Conservation (phyloP, 2,329 filamentous ascomycete species). For the Botryotinia convoluta region DNA sequence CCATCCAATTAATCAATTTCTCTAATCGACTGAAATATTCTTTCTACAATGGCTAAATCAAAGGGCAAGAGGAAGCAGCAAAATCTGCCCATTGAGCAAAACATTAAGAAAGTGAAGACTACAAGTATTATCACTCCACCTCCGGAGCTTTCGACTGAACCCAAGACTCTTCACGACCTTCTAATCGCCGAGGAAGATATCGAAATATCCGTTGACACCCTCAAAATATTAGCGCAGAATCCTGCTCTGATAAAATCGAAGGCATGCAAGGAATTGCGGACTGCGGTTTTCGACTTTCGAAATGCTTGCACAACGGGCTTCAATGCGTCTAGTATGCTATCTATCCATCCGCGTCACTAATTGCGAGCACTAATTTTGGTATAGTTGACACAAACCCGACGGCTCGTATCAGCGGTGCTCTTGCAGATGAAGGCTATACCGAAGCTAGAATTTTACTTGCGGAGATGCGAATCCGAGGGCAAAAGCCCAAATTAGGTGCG, state of each 20-base stretch:
- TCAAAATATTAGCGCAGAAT: slow-evolving; percentile 56
- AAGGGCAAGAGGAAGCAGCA: slow-evolving; percentile 50
- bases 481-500: slow-evolving; percentile 65
- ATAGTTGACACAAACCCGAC: slow-evolving; percentile 60
- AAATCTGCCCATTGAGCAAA: slow-evolving; percentile 38
- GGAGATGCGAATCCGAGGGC: slow-evolving; percentile 66
- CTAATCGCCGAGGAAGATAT: slow-evolving; percentile 66
- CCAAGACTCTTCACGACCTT: slow-evolving; percentile 52
- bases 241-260: slow-evolving; percentile 66
- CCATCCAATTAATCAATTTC: not conserved
- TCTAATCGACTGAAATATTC: not conserved
- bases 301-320: slow-evolving; percentile 66
- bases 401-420: slow-evolving; percentile 61
- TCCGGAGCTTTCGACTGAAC: slow-evolving; percentile 42
- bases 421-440: slow-evolving; percentile 62
- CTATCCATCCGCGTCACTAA: slow-evolving; percentile 23
- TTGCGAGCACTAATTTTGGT: slow-evolving; percentile 21
- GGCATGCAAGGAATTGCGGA: slow-evolving; percentile 62
- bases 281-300: slow-evolving; percentile 66
- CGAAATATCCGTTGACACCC: slow-evolving; percentile 64
- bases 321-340: slow-evolving; percentile 50
- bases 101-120: slow-evolving; percentile 44
- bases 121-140: slow-evolving; percentile 39
- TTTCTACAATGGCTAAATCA: slow-evolving; percentile 43
- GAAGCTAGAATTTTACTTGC: slow-evolving; percentile 65